Base-by-base conservation (phyloP, 768 basidiomycete genomes). In the Krasilnikovozyma curviuscula region DNA sequence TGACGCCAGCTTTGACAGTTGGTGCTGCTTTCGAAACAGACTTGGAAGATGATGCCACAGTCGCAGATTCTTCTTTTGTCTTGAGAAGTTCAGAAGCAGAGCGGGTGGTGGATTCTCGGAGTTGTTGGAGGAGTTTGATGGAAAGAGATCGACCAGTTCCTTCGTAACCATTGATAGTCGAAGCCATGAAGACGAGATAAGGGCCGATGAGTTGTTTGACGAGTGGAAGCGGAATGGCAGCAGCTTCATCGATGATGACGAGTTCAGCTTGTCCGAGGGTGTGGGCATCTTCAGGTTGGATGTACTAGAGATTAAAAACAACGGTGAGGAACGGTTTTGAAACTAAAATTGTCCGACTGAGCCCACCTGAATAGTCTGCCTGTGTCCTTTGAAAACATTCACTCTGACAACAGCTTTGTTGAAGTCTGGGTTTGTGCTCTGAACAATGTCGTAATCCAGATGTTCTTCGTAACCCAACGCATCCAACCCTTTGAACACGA, bases 111-210 rank as follows among this genome's bases (percentile, higher is more conserved):
- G 77, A 80, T 63, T 97, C 93, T 31, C 93, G 81, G 3, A 97
- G 76, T 63, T 93, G 88, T 64, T 97, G 83, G 55, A 98, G 81
- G 49, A 98, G 81, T 65, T 98, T 98, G 52, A 98, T 79, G 40
- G 88, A 93, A 40, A 98, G 76, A 1, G 89, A 95, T 24, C 93
- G 83, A n/a, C 93, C 93, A 0, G 93, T 97, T 24, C 93, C 93
- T 71, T 97, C 93, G 65, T 98, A 98, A 33, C 93, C 93, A 62
- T 95, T 97, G 67, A 98, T 88, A 1, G 93, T 98, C n/a, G 88
- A 93, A 1, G 93, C 84, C 72, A 97, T 79, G 71, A 97, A 97
- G 43, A 97, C 88, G 30, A 97, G 81, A 66, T 97, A 97, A 0
- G 71, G 71, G 0, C 93, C 93, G 46, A 98, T 77, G 54, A 98